Evolutionary conservation across 768 basidiomycete genomes (phyloP).

Genomic region (Kwoniella dendrophila): DNA sequence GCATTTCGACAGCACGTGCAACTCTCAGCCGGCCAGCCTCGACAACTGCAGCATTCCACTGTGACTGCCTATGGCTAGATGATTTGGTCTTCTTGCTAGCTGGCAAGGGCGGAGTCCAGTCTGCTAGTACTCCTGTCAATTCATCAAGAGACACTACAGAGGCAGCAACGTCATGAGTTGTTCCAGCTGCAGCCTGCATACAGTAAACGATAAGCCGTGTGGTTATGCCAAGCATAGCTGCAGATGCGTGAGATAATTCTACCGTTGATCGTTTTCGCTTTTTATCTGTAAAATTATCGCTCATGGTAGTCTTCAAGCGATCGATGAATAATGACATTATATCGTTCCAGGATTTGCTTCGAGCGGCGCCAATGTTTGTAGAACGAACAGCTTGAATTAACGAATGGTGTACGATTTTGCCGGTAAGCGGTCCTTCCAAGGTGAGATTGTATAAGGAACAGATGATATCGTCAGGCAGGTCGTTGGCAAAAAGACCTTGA

Average conservation of each 20-base stretch:
- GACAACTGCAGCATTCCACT: neutral
- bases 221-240: slow-evolving; percentile 6
- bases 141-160: neutral
- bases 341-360: neutral
- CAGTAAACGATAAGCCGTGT: slow-evolving; percentile 7
- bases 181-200: neutral
- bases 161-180: neutral
- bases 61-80: neutral
- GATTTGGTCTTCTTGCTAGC: too few species aligned
- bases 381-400: slow-evolving; percentile 5
- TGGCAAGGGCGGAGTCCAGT: neutral
- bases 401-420: neutral
- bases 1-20: neutral
- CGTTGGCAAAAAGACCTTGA: slow-evolving; percentile 9
- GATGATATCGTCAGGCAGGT: slow-evolving; percentile 9
- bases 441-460: slow-evolving; percentile 10
- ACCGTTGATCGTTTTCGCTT: slow-evolving; percentile 13
- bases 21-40: slow-evolving; percentile 5
- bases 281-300: slow-evolving; percentile 4
- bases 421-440: slow-evolving; percentile 8
- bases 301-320: too few species aligned
- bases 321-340: too few species aligned
- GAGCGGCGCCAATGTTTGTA: neutral
- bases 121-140: neutral
- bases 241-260: neutral